A percentile compares a stretch with the other conserved stretches of the same genome.
phyloP scores from a whole-genome alignment of 1,284 basidiomycete genomes.

The Cryptococcus sp. region DNA sequence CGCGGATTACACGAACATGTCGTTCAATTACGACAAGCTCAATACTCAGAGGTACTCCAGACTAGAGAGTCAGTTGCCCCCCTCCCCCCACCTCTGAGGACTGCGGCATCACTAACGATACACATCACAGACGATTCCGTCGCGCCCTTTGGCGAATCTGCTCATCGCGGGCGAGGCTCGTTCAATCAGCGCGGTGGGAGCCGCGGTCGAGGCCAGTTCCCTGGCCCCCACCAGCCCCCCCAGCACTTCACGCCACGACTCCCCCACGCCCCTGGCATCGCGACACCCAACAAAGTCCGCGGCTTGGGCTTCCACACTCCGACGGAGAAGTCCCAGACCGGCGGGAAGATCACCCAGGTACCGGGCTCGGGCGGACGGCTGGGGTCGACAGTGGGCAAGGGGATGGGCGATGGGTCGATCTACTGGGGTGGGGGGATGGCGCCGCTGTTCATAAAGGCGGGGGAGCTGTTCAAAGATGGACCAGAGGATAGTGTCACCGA shows the following conservation, averaged over 20 bases:
- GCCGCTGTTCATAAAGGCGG: slow-evolving; percentile 50
- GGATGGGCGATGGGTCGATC: slow-evolving; percentile 19
- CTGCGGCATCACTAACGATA: slow-evolving; percentile 3
- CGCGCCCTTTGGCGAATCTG: slow-evolving; percentile 7
- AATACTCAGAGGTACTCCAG: slow-evolving; percentile 41
- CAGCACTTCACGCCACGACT: background rate
- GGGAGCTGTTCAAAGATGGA: slow-evolving; percentile 48
- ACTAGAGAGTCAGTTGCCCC: slow-evolving; percentile 33
- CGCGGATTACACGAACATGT: slow-evolving; percentile 42
- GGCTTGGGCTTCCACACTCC: slow-evolving; percentile 32
- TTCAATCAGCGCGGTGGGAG: slow-evolving; percentile 15
- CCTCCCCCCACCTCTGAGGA: background rate
- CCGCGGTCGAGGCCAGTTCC: slow-evolving; percentile 3
- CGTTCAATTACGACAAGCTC: slow-evolving; percentile 40
- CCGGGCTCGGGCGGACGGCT: background rate
- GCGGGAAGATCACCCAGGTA: slow-evolving; percentile 5
- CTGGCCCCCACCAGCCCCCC: background rate
- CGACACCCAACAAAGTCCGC: slow-evolving; percentile 27
- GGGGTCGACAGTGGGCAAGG: slow-evolving; percentile 14
- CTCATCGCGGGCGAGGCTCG: slow-evolving; percentile 11
- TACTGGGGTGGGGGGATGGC: slow-evolving; percentile 40
- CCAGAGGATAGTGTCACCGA: slow-evolving; percentile 40
- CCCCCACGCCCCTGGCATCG: slow-evolving; percentile 15
- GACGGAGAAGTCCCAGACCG: background rate
- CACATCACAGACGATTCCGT: background rate